Evolutionary conservation across 306 rosid species (phyloP).

Genomic region (Cucumis cinereus): DNA sequence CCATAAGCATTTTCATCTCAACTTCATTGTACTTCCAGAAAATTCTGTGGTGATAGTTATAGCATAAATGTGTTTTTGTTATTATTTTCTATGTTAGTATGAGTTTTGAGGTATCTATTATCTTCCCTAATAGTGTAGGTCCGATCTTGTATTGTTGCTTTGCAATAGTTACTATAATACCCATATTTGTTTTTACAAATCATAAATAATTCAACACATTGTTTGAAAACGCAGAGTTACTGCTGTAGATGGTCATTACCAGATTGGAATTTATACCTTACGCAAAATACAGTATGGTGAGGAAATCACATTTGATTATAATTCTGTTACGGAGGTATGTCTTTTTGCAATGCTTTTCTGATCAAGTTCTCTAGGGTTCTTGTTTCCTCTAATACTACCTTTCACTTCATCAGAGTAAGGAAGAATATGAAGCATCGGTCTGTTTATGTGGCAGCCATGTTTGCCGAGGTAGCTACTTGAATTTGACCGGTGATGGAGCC

Average conservation of each 20-base stretch:
- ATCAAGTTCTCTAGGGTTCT: background rate
- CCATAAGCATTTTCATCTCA: background rate
- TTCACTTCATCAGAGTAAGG: constrained; percentile 62
- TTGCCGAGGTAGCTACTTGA: constrained; percentile 94
- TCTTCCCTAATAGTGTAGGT: background rate
- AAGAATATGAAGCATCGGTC: constrained; percentile 95
- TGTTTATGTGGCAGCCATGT: constrained; percentile 99
- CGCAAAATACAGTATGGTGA: constrained; percentile 81
- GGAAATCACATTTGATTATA: constrained; percentile 93
- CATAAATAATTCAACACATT: background rate
- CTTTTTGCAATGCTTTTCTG: constrained; percentile 11
- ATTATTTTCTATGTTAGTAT: background rate
- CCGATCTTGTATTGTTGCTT: background rate
- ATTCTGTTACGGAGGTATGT: constrained; percentile 97
- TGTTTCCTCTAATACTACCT: background rate
- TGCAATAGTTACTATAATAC: background rate
- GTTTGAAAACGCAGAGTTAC: constrained; percentile 55
- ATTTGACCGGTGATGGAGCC: constrained; percentile 96
- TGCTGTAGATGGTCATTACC: constrained; percentile 93
- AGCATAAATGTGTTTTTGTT: too few species aligned
- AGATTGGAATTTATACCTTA: constrained; percentile 85
- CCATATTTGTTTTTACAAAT: background rate
- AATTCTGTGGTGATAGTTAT: background rate
- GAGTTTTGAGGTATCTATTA: background rate
- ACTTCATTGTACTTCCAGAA: background rate